Percentiles rank a stretch among this genome's conserved stretches.
phyloP scores from a whole-genome alignment of 495 filamentous ascomycete genomes.

The Sabuloglossum arenarium region DNA sequence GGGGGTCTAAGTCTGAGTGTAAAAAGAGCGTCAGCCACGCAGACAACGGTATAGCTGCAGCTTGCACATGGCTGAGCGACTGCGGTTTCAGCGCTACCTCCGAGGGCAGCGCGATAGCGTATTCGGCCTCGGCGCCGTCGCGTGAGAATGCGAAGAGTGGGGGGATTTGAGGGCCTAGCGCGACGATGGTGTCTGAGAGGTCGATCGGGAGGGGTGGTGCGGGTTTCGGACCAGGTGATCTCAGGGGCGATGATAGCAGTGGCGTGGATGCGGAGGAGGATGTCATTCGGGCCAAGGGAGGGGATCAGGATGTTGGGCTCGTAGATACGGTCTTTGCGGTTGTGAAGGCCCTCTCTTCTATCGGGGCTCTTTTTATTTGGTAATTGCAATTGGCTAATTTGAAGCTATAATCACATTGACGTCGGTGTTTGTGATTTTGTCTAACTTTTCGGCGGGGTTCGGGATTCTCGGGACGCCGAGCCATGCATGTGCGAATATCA shows the following conservation, averaged over 20 bases:
- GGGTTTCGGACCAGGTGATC: not conserved
- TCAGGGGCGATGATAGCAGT: not conserved
- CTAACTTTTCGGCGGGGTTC: no score
- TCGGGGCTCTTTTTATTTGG: not conserved
- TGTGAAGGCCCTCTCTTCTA: not conserved
- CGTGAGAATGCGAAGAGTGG: slow-evolving; percentile 6
- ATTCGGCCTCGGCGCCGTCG: slow-evolving; percentile 16
- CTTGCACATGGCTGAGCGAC: slow-evolving; percentile 9
- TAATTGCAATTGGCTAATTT: not conserved
- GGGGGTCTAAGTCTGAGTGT: slow-evolving; percentile 9
- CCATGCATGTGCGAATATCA: not conserved
- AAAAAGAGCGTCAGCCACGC: slow-evolving; percentile 19
- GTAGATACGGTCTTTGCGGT: not conserved
- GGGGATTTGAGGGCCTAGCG: not conserved
- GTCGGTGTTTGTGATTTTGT: not conserved
- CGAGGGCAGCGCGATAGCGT: slow-evolving; percentile 10
- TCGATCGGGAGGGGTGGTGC: not conserved
- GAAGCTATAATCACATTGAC: not conserved
- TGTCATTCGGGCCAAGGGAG: not conserved
- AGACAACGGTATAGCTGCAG: slow-evolving; percentile 18
- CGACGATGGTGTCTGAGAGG: not conserved
- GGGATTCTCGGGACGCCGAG: no score
- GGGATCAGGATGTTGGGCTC: not conserved
- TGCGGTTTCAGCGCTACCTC: slow-evolving; percentile 16
- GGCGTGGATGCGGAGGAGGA: not conserved